A percentile compares a stretch with the other conserved stretches of the same genome.
Conservation (phyloP, 345 rosid genomes). For the Aquilaria sinensis region DNA sequence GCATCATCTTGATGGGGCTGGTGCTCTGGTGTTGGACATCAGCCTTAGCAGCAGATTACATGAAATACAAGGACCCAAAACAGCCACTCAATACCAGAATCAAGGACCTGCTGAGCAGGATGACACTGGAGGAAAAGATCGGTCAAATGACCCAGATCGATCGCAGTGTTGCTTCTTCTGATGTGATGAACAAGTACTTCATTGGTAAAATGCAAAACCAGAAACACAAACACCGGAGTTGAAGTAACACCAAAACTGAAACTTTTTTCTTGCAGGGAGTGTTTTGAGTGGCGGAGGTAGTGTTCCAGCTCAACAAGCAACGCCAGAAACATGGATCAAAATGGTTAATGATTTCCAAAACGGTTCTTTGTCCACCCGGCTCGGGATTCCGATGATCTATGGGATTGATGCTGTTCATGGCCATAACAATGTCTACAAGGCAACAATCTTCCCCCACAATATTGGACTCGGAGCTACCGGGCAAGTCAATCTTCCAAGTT, state of each 20-base stretch:
- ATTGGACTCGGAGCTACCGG: slow-evolving; percentile 83
- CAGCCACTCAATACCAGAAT: slow-evolving; percentile 32
- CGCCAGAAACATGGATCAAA: slow-evolving; percentile 38
- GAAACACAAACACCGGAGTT: neutral
- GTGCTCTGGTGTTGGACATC: slow-evolving; percentile 9
- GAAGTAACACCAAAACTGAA: neutral
- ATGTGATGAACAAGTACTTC: slow-evolving; percentile 51
- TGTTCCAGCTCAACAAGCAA: slow-evolving; percentile 38
- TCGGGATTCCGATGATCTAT: slow-evolving; percentile 82
- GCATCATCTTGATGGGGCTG: slow-evolving; percentile 5
- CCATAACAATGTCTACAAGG: slow-evolving; percentile 67
- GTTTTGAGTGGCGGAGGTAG: slow-evolving; percentile 67
- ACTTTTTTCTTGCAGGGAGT: slow-evolving; percentile 34
- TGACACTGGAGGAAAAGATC: slow-evolving; percentile 57
- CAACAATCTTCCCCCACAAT: slow-evolving; percentile 87
- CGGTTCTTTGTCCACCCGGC: slow-evolving; percentile 53
- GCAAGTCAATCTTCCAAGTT: slow-evolving; percentile 16
- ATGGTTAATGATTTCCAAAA: slow-evolving; percentile 45
- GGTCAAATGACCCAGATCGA: slow-evolving; percentile 58
- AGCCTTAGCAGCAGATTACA: slow-evolving; percentile 8
- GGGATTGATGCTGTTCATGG: slow-evolving; percentile 91
- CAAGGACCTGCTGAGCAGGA: slow-evolving; percentile 32
- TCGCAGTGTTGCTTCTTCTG: slow-evolving; percentile 19
- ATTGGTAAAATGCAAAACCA: slow-evolving; percentile 40
- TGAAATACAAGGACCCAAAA: slow-evolving; percentile 41